Evolutionary conservation across 1,284 basidiomycete genomes (phyloP).

Genomic region (Anthracocystis panici-leucophaei): DNA sequence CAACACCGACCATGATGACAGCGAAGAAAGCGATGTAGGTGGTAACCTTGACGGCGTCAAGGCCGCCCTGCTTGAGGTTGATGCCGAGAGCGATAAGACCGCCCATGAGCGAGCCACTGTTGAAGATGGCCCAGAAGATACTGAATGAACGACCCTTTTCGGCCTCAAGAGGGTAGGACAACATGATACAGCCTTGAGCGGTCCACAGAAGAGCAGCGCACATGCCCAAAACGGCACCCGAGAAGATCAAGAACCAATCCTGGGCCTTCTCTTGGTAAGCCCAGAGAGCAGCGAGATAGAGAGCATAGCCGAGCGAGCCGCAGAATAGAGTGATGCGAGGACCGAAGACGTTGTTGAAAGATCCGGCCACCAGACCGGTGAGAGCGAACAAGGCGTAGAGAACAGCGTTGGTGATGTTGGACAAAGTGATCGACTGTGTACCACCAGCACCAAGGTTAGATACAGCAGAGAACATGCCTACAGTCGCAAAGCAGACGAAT

Average conservation of each 20-base stretch:
- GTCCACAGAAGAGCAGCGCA: constrained; percentile 79
- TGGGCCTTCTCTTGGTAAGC: constrained; percentile 68
- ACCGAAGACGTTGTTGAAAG: constrained; percentile 75
- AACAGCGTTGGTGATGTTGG: constrained; percentile 40
- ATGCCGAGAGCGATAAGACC: constrained; percentile 75
- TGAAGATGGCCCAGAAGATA: constrained; percentile 79
- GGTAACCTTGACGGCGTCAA: constrained; percentile 32
- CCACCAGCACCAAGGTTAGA: constrained; percentile 28
- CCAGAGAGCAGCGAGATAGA: constrained; percentile 81
- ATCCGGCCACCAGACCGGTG: constrained; percentile 76
- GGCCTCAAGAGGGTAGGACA: constrained; percentile 80
- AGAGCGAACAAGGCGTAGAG: constrained; percentile 60
- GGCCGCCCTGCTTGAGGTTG: constrained; percentile 42
- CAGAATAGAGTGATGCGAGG: constrained; percentile 78
- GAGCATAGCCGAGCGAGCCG: constrained; percentile 73
- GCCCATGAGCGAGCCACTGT: constrained; percentile 77
- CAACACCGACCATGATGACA: constrained; percentile 54
- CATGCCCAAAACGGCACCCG: constrained; percentile 83
- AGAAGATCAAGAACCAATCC: constrained; percentile 73
- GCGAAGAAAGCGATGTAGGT: constrained; percentile 57
- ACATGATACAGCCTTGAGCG: constrained; percentile 81
- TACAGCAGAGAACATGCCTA: constrained; percentile 24
- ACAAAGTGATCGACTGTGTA: constrained; percentile 36
- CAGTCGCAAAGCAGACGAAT: constrained; percentile 32
- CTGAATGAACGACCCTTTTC: constrained; percentile 79